Base-by-base conservation (phyloP, 2,329 filamentous ascomycete genomes). In the Aspergillus fijiensis region DNA sequence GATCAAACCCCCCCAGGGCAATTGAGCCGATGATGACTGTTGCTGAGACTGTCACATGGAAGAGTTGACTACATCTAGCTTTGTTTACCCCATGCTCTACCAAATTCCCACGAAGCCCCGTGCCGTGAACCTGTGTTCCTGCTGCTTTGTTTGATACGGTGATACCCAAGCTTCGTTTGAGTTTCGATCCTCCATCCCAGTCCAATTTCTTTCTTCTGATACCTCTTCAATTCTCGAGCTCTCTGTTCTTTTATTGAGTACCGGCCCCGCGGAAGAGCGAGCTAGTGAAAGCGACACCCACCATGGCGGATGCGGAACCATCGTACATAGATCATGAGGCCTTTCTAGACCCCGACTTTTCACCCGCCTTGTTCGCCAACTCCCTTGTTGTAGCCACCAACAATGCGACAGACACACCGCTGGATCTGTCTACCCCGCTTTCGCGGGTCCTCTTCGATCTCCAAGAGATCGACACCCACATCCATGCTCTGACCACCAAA, bases 281-380 rank as follows among this genome's bases (percentile, higher is more conserved):
- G 49, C n/a, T 23, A n/a, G 29, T 50, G 12, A 29, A 25, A 21
- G n/a, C 47, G 25, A 31, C 45, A 49, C 45, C n/a, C 21, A 47
- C 42, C 60, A 78, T 78, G 76, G 68, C 72, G 7, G 73, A 74
- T 63, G 66, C 64, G 16, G 76, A 78, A 55, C 84, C 88, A 47
- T 95, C 91, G 9, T 99, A 99, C 79, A 93, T 99, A 72, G 93
- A 98, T 84, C 96, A 96, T 79, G 92, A 96, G 74, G 85, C 91
- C 64, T 96, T 99, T 71, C 85, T 97, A 65, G 86, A 89, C 52
- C 90, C 92, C 11, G 81, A 85, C 63, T 99, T 99, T 80, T 90
- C 88, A 23, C 86, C 94, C 5, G 82, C 89, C 21, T 79, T 84
- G 16, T 97, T 98, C 72, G 94, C 95, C 69, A 97, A 98, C 76